These are phyloP conservation scores for Scheffersomyces illinoinensis DNA, from an alignment of 1,139 yeast genomes.

Conservation along the genomic window DNA sequence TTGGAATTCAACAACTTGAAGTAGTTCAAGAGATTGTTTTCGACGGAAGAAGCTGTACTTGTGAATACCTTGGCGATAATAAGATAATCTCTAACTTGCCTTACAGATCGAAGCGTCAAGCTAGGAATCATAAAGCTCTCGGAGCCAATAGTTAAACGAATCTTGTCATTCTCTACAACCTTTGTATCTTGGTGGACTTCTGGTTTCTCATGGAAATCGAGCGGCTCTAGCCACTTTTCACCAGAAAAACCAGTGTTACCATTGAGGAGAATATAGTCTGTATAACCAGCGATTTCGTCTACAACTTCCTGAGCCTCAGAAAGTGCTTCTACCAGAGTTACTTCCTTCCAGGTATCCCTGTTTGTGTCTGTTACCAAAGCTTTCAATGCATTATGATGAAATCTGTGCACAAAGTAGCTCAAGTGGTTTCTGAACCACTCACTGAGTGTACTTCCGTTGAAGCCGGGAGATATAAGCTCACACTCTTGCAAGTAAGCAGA, in stretches of 20 bases:
- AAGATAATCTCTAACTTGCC: conserved; percentile 47
- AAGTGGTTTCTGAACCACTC: conserved; percentile 71
- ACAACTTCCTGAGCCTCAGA: conserved; percentile 50
- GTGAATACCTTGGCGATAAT: conserved; percentile 53
- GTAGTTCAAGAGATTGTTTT: conserved; percentile 49
- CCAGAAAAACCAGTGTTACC: conserved; percentile 29
- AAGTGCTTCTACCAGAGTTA: conserved; percentile 25
- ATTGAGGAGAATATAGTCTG: conserved; percentile 40
- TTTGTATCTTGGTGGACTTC: conserved; percentile 1
- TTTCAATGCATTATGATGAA: conserved; percentile 54
- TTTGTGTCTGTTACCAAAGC: conserved; percentile 54
- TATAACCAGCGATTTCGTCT: conserved; percentile 56
- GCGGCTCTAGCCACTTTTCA: conserved; percentile 47
- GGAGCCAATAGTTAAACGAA: conserved; percentile 39
- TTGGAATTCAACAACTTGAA: conserved; percentile 56
- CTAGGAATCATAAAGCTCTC: conserved; percentile 47
- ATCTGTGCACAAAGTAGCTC: conserved; percentile 56
- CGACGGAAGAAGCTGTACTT: conserved; percentile 31
- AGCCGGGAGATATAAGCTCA: conserved; percentile 79
- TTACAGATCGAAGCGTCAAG: conserved; percentile 35
- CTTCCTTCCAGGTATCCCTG: conserved; percentile 79
- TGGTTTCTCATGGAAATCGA: conserved; percentile 25
- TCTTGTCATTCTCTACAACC: conserved; percentile 8
- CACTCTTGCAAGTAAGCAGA: conserved; percentile 78
- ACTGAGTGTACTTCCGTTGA: conserved; percentile 55